Evolutionary conservation across 1,284 basidiomycete genomes (phyloP).

Genomic region (Puccinia triticina): DNA sequence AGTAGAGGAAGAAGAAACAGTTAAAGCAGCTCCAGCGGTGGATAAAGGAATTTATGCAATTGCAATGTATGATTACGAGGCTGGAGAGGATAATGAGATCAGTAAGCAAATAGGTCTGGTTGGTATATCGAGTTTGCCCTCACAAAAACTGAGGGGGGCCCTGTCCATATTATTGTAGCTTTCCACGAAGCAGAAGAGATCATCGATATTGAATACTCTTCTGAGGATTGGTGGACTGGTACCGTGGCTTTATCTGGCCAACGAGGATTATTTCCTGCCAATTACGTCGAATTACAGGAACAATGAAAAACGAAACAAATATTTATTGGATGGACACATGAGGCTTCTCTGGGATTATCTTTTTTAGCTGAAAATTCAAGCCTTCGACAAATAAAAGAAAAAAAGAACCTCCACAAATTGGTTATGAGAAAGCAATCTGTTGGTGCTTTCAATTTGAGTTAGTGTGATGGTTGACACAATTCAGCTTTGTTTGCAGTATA

Average conservation of each 20-base stretch:
- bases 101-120: slow-evolving; percentile 58
- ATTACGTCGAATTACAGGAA: slow-evolving; percentile 69
- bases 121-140: slow-evolving; percentile 61
- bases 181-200: slow-evolving; percentile 59
- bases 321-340: neutral
- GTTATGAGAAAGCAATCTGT: too few species aligned
- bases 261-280: slow-evolving; percentile 68
- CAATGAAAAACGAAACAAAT: slow-evolving; percentile 54
- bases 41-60: slow-evolving; percentile 54
- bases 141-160: slow-evolving; percentile 59
- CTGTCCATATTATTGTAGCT: slow-evolving; percentile 54
- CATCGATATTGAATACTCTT: slow-evolving; percentile 58
- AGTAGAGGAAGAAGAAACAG: slow-evolving; percentile 61
- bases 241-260: slow-evolving; percentile 67
- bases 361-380: too few species aligned
- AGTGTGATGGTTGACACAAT: too few species aligned
- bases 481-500: too few species aligned
- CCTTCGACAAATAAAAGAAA: too few species aligned
- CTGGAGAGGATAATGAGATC: slow-evolving; percentile 58
- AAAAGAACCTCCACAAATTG: too few species aligned
- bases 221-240: slow-evolving; percentile 73
- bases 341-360: neutral
- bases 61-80: slow-evolving; percentile 60
- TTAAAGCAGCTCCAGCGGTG: slow-evolving; percentile 75
- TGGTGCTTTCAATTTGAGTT: too few species aligned